Base-by-base conservation (phyloP, 2,329 filamentous ascomycete species). In the Monosporascus sp. region DNA sequence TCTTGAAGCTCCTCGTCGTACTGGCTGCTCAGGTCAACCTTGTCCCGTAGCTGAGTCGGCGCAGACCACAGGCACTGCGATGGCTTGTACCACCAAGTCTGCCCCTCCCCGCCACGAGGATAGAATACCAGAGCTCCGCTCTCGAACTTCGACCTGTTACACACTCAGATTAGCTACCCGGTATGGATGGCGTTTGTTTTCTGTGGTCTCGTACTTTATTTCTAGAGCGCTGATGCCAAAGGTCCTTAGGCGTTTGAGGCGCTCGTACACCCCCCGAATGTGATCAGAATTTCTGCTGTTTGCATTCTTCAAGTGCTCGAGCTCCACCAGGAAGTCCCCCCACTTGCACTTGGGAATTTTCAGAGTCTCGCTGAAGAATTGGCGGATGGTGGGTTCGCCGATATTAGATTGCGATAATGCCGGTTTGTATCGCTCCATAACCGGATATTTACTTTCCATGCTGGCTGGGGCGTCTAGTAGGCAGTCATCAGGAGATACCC, bases 11-110 rank as follows among this genome's bases (percentile, higher is more conserved):
- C 17, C 9, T 24, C n/a, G 6, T 24, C 48, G 16, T 57, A 57
- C n/a, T 45, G 8, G 22, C 24, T 31, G 9, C 53, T 67, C 1
- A 72, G 50, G 1, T 60, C 55, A 0, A 60, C 52, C 46, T 57
- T 66, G 3, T 64, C 68, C 2, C 47, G 54, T 4, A 72, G 65
- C 3, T 55, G 55, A 2, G 67, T 63, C 1, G 64, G 59, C 26
- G 63, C 67, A 0, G 68, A 69, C 70, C 70, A 72, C 0, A 72
- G 53, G 50, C 70, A 72, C 17, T 71, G 52, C 0, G 57, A 55
- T 0, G 57, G 38, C 2, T 56, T 65, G 43, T 67, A 56, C 70
- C 70, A 73, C 53, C 50, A 22, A 31, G 27, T 31, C 27, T 31
- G 27, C 54, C 31, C 27, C 16, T 20, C 20, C 43, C 48, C 31